Percentiles rank a stretch among this genome's conserved stretches.
phyloP scores from a whole-genome alignment of 2,329 filamentous ascomycete genomes.

The Dothideomycetes sp. region DNA sequence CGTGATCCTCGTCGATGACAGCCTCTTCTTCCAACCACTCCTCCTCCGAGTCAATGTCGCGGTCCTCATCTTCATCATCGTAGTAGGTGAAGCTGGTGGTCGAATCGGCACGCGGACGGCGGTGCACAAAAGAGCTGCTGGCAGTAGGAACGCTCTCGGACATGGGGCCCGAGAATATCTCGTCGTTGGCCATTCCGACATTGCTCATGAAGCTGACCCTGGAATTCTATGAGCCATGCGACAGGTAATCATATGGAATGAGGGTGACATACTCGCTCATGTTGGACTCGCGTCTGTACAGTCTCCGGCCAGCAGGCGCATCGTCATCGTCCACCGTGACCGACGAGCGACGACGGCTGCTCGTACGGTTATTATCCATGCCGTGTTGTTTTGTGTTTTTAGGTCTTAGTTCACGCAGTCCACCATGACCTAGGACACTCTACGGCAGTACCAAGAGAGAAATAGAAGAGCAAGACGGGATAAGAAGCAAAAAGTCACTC shows the following conservation, averaged over 20 bases:
- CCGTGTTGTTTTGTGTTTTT: neutral
- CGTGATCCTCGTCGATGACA: constrained; percentile 37
- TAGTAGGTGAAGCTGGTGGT: constrained; percentile 86
- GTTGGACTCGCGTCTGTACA: constrained; percentile 59
- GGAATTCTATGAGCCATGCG: constrained; percentile 16
- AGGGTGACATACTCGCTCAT: constrained; percentile 48
- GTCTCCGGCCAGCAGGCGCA: constrained; percentile 19
- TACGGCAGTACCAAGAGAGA: too few relatives aligned
- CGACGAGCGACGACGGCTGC: constrained; percentile 14
- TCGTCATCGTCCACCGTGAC: constrained; percentile 13
- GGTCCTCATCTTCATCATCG: constrained; percentile 60
- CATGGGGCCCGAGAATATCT: constrained; percentile 87
- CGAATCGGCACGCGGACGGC: constrained; percentile 70
- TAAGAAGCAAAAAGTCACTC: too few relatives aligned
- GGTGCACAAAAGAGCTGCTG: constrained; percentile 82
- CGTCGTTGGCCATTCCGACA: constrained; percentile 97
- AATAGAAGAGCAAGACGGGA: too few relatives aligned
- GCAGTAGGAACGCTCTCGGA: constrained; percentile 95
- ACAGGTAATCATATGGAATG: too few relatives aligned
- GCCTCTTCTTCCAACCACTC: constrained; percentile 44
- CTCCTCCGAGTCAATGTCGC: constrained; percentile 24
- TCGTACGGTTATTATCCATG: constrained; percentile 12
- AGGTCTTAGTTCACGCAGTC: neutral
- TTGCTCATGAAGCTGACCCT: constrained; percentile 75
- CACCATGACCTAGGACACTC: too few relatives aligned